A percentile compares a stretch with the other conserved stretches of the same genome.
phyloP scores from a whole-genome alignment of 2,329 filamentous ascomycete genomes.

The Cercospora canescens region DNA sequence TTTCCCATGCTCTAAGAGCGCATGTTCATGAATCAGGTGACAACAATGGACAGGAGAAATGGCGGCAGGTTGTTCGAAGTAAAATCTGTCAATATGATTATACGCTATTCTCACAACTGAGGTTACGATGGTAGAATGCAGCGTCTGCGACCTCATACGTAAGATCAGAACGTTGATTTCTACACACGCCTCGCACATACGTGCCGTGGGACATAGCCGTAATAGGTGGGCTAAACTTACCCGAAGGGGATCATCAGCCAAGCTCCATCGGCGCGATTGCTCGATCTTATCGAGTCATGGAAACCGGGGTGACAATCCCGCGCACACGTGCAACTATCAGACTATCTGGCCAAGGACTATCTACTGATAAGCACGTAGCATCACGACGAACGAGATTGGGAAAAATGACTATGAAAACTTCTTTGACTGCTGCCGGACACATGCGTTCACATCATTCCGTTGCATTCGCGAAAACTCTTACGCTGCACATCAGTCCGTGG shows the following conservation, averaged over 20 bases:
- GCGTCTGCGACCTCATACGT: not conserved
- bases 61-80: too few species aligned
- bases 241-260: not conserved
- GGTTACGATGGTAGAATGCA: too few species aligned
- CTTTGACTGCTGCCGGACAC: constrained; percentile 1
- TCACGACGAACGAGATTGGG: constrained; percentile 10
- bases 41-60: too few species aligned
- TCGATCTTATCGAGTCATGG: constrained; percentile 18
- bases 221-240: not conserved
- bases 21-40: too few species aligned
- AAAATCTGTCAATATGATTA: too few species aligned
- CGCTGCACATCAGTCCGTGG: constrained; percentile 5
- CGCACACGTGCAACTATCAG: constrained; percentile 2
- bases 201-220: not conserved
- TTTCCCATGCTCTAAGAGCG: too few species aligned
- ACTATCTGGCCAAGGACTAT: constrained; percentile 12
- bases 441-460: constrained; percentile 8
- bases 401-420: constrained; percentile 1
- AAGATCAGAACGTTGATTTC: not conserved
- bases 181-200: not conserved
- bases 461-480: constrained; percentile 6
- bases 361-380: not conserved
- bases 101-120: too few species aligned
- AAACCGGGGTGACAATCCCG: constrained; percentile 1
- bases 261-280: constrained; percentile 3